These are phyloP conservation scores for Acanthamoeba sp. DNA, from an alignment of 208 protist genomes.

Conservation along the genomic window DNA sequence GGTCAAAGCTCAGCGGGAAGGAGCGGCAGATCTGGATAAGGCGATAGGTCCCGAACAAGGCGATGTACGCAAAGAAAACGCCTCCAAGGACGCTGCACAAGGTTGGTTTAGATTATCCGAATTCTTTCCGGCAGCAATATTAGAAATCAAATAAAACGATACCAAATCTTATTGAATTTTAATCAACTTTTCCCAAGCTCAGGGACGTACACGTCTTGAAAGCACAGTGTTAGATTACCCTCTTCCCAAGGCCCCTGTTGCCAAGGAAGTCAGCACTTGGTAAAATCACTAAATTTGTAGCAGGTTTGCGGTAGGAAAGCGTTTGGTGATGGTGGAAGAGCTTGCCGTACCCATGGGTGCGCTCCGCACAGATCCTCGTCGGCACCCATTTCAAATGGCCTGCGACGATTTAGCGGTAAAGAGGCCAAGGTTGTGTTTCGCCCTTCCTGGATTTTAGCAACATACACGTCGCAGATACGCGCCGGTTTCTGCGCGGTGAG, in stretches of 20 bases:
- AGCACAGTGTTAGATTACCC: constrained; percentile 41
- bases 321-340: not conserved
- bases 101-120: not conserved
- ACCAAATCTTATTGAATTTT: not conserved
- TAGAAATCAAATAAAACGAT: not conserved
- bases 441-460: no score
- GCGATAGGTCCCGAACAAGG: constrained; percentile 36
- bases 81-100: constrained; percentile 2
- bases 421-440: not conserved
- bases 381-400: not conserved
- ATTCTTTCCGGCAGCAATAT: not conserved
- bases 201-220: constrained; percentile 59
- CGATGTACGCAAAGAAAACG: not conserved
- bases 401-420: no score
- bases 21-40: constrained; percentile 3
- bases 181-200: not conserved
- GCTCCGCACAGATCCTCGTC: constrained; percentile 5
- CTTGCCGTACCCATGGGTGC: not conserved
- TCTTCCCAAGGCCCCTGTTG: constrained; percentile 56
- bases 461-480: no score
- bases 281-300: not conserved
- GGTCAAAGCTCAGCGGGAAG: not conserved
- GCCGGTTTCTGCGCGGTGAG: no score
- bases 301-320: not conserved
- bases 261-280: no score